Base-by-base conservation (phyloP, 345 rosid genomes). In the Linum trigynum region DNA sequence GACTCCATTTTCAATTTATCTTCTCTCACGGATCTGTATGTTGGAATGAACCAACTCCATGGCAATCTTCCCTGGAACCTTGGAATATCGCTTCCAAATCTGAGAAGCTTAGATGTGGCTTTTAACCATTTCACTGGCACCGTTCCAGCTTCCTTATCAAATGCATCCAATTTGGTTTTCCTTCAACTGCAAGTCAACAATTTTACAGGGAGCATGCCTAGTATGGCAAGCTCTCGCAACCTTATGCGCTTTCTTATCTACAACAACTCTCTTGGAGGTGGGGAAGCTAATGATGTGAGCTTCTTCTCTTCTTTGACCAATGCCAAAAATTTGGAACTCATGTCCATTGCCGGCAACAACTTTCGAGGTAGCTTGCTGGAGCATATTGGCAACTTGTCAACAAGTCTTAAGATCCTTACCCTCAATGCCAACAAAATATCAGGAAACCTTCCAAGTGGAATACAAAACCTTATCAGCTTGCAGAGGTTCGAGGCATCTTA, bases 351-450 rank as follows among this genome's bases (percentile, higher is more conserved):
- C 0, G 1, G 0, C 0, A 77, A 64, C 36, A 39, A 23, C 35
- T 69, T 77, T n/a, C 58, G 59, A 62, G 76, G 76, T 3, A 17
- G 5, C 5, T n/a, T 72, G 4, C 80, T 74, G 0, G 14, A 59
- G 0, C 39, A 23, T 11, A 41, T 77, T 9, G 43, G 50, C 59
- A 77, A 77, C 59, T 45, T 77, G 3, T 73, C 80, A 3, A 55
- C 50, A 4, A 32, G 5, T 17, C 38, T 77, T 4, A 3, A 5
- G 0, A 0, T 0, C 0, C 36, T 73, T 1, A 0, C 0, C 0
- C 5, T 73, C 0, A 14, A 5, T 0, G 0, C 0, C 1, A 76
- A 77, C 32, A 40, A 11, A n/a, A 16, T 73, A 35, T 0, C 0
- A 10, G 80, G 80, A 17, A 38, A 9, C 14, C 38, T 77, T 2